These are phyloP conservation scores for Novymonas esmeraldas DNA, from an alignment of 208 protist genomes.

Conservation along the genomic window DNA sequence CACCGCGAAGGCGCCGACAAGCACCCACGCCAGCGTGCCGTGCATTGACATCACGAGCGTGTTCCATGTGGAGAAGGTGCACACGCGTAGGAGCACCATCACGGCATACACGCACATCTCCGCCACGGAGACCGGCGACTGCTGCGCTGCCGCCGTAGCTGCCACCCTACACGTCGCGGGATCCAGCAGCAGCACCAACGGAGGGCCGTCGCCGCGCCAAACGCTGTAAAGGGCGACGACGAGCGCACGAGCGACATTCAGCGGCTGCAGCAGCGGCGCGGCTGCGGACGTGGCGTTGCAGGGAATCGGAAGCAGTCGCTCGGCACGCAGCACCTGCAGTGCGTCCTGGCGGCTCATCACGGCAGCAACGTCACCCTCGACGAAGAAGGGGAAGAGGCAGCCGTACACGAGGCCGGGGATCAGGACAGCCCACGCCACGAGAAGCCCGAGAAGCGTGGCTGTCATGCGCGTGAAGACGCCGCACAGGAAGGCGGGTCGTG, in stretches of 20 bases:
- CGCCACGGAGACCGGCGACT: not conserved
- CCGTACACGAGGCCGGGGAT: conserved; percentile 18
- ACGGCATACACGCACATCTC: conserved; percentile 12
- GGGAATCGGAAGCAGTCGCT: conserved; percentile 18
- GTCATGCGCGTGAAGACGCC: conserved; percentile 16
- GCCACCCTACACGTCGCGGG: conserved; percentile 10
- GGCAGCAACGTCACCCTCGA: conserved; percentile 17
- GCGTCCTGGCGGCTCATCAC: conserved; percentile 20
- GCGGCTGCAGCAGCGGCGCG: conserved; percentile 15
- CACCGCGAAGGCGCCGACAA: conserved; percentile 13
- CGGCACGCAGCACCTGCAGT: conserved; percentile 15
- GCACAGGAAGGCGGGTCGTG: conserved; percentile 15
- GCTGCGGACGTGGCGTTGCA: not conserved
- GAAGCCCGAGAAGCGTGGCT: conserved; percentile 8
- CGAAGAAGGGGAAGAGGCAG: conserved; percentile 27
- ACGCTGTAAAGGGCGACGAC: conserved; percentile 14
- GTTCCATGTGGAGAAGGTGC: conserved; percentile 23
- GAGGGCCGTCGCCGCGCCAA: conserved; percentile 1
- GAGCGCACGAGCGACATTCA: conserved; percentile 25
- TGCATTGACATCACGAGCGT: conserved; percentile 18
- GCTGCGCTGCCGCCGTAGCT: too few species aligned
- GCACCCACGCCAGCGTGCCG: conserved; percentile 18
- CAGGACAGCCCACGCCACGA: conserved; percentile 11
- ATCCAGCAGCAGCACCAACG: conserved; percentile 19
- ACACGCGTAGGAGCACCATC: conserved; percentile 18